Evolutionary conservation across 306 rosid species (phyloP), one percentile per base, ranked within the genome.

Genomic region (Abrus pulchellus): DNA sequence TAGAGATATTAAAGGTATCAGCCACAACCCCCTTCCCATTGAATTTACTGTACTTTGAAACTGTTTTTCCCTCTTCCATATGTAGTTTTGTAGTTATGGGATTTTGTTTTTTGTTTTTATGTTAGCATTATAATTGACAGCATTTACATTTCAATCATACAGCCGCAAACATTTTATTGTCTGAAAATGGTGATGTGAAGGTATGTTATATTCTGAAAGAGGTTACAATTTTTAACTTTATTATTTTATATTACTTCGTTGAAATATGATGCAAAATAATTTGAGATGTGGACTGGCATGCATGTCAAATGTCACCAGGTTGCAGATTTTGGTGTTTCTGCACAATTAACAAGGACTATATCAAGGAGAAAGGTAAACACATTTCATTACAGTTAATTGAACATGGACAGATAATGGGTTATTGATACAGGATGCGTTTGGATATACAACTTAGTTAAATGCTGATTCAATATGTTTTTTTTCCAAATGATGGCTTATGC

Each of bases 311-410:
- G 81, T 75, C 78, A 80, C 72, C 44, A 96, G 98, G 99, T 96
- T 79, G 98, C 98, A 66, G 99, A 96, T 89, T 96, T 96, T 88
- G 99, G 99, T 60, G 99, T 96, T 85, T 93, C 99, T 65, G 99
- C 99, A 14, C 97, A 96, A 83, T 85, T 96, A 77, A 96, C 99
- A 8, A 92, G 98, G 92, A 96, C 99, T 53, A 93, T 96, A 82
- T 93, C 99, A 81, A 93, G 97, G 89, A 89, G 99, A 86, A 96
- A 96, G 99, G 99, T 96, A 87, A 83, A 52, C 54, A 59, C 72
- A 8, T 80, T 71, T 80, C 72, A 40, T 48, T 54, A 59, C 60
- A 29, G 76, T 50, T 65, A 47, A 14, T 72, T 77, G 30, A 68
- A 54, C 28, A 28, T 61, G 76, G 38, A 20, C 20, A 0, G 20